Conservation (phyloP, 1,284 basidiomycete genomes). For the Boletellus deceptivus region DNA sequence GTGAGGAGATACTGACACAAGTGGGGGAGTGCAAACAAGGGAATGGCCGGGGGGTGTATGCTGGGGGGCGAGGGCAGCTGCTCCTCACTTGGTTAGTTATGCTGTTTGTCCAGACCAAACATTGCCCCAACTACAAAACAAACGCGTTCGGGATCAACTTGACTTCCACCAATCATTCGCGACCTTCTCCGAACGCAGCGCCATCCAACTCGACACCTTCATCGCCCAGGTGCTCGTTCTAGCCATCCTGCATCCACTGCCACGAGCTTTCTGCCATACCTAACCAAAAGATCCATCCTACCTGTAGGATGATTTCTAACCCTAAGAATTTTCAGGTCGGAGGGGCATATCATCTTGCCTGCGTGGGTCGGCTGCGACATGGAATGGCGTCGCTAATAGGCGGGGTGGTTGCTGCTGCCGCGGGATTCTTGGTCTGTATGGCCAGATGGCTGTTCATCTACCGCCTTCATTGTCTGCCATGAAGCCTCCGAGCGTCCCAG, state of each 20-base stretch:
- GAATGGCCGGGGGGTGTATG: no score
- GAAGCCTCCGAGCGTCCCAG: constrained; percentile 18
- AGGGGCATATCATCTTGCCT: constrained; percentile 23
- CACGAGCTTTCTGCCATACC: constrained; percentile 20
- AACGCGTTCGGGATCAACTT: not conserved
- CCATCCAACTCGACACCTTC: constrained; percentile 25
- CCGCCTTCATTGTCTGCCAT: constrained; percentile 16
- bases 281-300: constrained; percentile 37
- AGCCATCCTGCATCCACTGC: constrained; percentile 17
- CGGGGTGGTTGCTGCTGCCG: not conserved
- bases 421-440: constrained; percentile 3
- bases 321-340: constrained; percentile 28
- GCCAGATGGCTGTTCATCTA: constrained; percentile 7
- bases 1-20: no score
- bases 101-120: constrained; percentile 32
- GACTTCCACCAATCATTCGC: not conserved
- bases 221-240: constrained; percentile 32
- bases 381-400: constrained; percentile 17
- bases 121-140: constrained; percentile 1
- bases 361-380: constrained; percentile 13
- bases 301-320: constrained; percentile 36
- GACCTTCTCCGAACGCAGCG: constrained; percentile 10
- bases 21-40: no score
- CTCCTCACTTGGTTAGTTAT: no score
- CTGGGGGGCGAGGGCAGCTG: no score